Base-by-base conservation (phyloP, 225 moss, liverwort and hornwort genomes). In the Antitrichia curtipendula region DNA sequence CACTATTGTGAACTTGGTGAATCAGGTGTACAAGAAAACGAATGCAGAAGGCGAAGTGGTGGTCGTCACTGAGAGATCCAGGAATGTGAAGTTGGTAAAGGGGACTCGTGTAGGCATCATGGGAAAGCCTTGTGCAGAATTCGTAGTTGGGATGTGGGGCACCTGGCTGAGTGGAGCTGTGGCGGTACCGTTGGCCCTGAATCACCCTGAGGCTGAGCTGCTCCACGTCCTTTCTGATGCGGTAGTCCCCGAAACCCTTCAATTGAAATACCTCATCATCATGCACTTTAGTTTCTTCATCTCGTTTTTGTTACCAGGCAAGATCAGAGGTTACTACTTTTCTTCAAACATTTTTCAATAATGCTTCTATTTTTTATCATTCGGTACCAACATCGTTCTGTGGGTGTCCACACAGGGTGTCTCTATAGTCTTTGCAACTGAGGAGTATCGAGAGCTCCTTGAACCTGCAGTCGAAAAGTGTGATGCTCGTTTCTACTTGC, bases 131-230 rank as follows among this genome's bases (percentile, higher is more conserved):
- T 88, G 92, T 79, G 95, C 94, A 27, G 98, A 97, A 86, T 98
- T 97, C 75, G 94, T 98, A 58, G 97, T 92, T 72, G 95, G 92
- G 80, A 88, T 98, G 89, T 98, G 98, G 98, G 97, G 90, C 29
- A 83, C 95, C 77, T 98, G 98, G 98, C 92, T 98, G 54, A 95
- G 95, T 90, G 98, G 97, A 77, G 95, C 94, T 85, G 93, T 98
- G 69, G 98, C 95, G 28, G 98, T 98, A 25, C 98, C 98, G 12
- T 90, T 98, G 91, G 98, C 98, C 31, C 86, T 98, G 79, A 95
- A 93, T 88, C 93, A 98, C 75, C 98, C 98, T 45, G 97, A 97
- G 87, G 66, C 95, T 80, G 98, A 98, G 91, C 90, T 98, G 58
- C 91, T 95, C 78, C 98, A 98, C 88, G 97, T 98, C 61, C 92